Evolutionary conservation across 2,329 filamentous ascomycete genomes (phyloP), one percentile per base, ranked within the genome.

Genomic region (Fusarium coffeatum): DNA sequence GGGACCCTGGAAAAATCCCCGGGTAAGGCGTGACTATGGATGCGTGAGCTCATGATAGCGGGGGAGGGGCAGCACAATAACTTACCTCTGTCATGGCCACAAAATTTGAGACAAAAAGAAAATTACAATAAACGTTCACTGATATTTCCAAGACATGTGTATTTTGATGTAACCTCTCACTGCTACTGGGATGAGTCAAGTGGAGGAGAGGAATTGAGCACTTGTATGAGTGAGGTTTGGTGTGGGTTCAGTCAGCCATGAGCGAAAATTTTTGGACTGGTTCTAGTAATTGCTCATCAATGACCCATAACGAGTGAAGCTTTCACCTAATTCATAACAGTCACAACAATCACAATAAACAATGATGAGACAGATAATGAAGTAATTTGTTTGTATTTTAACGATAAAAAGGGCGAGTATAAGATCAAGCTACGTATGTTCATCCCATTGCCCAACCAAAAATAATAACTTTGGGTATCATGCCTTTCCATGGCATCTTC

Each of bases 1-100:
- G 48, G 89, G 89, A 58, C 82, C 84, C 27, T 86, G 80, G 28
- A 83, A 79, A 53, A 83, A 80, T 64, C 82, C 80, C 67, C 79
- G 69, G 27, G 55, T 66, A 25, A 79, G 74, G 59, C 41, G 48
- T 61, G 61, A 54, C 64, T 68, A 22, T 18, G 49, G 34, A 43
- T 55, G 30, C 42, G 60, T 70, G 64, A 68, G 67, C 54, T 66
- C 51, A 56, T 68, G 68, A 72, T 62, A 65, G 73, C 64, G 70
- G 73, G 73, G 73, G 73, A 75, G 73, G 73, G 73, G 73, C 67
- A 68, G 37, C 46, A 50, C 40, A 55, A 49, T 8, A 45, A 71
- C 63, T 66, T 34, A 55, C 65, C 51, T 69, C 55, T 53, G 55
- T 9, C 72, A 74, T 74, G 65, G 37, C 57, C 50, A 57, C 46